Evolutionary conservation across 176 grass and related monocot genomes (phyloP).

Genomic region (Microstegium vimineum): DNA sequence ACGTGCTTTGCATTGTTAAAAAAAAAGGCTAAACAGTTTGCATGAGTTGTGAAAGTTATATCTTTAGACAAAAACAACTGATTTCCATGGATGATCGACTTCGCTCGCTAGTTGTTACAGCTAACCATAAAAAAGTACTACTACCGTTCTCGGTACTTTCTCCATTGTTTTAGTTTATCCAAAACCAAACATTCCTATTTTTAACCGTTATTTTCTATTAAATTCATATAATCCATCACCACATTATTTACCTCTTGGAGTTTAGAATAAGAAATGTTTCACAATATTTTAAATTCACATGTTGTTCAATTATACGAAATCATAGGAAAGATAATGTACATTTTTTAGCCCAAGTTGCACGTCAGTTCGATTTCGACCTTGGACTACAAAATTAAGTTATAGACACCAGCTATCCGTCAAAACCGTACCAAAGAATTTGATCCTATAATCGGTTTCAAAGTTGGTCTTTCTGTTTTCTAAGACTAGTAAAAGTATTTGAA

Average conservation of each 20-base stretch:
- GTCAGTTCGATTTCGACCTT: neutral
- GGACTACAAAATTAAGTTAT: neutral
- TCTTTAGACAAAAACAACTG: neutral
- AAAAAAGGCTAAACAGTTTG: neutral
- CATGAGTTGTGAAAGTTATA: neutral
- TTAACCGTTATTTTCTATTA: neutral
- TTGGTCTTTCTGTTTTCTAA: too few relatives aligned
- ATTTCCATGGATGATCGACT: neutral
- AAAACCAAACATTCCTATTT: neutral
- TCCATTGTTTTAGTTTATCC: neutral
- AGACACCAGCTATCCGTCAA: neutral
- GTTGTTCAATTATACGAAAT: neutral
- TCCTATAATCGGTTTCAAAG: neutral
- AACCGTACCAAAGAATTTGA: neutral
- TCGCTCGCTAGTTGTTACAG: neutral
- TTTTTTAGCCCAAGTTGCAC: neutral
- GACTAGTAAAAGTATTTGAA: too few relatives aligned
- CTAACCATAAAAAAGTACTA: too few relatives aligned
- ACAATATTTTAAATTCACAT: too few relatives aligned
- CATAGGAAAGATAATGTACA: neutral
- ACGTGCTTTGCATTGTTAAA: neutral
- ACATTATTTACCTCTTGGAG: neutral
- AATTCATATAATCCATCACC: neutral
- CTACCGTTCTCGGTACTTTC: neutral
- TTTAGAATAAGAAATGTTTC: neutral